Evolutionary conservation across 2,329 filamentous ascomycete species (phyloP), one percentile per base, ranked within the genome.

Genomic region (Colletotrichum costaricense): DNA sequence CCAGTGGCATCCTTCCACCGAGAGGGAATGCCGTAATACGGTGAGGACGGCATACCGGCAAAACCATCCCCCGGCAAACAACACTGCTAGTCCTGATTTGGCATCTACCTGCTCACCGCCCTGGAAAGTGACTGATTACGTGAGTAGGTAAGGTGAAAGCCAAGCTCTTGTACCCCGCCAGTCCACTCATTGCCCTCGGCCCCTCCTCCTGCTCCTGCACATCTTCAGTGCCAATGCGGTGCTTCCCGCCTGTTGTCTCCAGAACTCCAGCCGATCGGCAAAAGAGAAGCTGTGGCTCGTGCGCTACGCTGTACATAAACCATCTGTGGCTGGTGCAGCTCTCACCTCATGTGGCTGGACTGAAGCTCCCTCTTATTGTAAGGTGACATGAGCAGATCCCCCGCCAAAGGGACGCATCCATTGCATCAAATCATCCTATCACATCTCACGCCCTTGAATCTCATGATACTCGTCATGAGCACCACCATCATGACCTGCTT

Each of bases 11-110:
- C 33, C 33, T 35, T 35, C 33, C 7, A 28, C n/a, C n/a, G 16
- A 35, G 57, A n/a, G 64, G 30, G 55, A n/a, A 9, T 54, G 38
- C 12, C 38, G 38, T 42, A 42, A 42, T 42, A 42, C 38, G 38
- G 38, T 42, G 38, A 42, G 16, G 69, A 28, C 52, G 35, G 52
- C 35, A 46, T 46, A 30, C 42, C 70, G 70, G 70, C 70, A 73
- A 73, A 73, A 52, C 16, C 46, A 22, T 42, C n/a, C 70, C 67
- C 67, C 67, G n/a, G 55, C 63, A 30, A 60, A 59, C 63, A 22
- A 26, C 5, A 55, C n/a, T 58, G 30, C 66, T 69, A 69, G 26
- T 33, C 65, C 46, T 7, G 5, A 59, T 22, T 8, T 16, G 49
- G 42, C 28, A 62, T 22, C 42, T 22, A 11, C 42, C 9, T n/a